A percentile compares a stretch with the other conserved stretches of the same genome.
phyloP scores from a whole-genome alignment of 1,284 basidiomycete genomes.

The Pholiota adiposa region DNA sequence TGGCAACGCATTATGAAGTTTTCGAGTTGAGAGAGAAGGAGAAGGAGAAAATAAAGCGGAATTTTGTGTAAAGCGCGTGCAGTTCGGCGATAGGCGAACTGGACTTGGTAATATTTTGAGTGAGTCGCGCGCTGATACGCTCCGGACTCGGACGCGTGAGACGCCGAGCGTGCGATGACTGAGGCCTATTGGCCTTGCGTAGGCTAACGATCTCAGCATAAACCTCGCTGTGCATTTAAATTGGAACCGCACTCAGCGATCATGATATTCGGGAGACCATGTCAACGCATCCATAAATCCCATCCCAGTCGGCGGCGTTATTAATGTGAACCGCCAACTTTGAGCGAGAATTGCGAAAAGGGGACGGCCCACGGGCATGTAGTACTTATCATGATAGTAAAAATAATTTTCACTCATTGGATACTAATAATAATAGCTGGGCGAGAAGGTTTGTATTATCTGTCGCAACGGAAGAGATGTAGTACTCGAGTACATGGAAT shows the following conservation, averaged over 20 bases:
- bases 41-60: too few species aligned
- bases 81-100: background rate
- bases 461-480: too few species aligned
- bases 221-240: too few species aligned
- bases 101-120: background rate
- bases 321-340: background rate
- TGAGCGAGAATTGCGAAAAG: background rate
- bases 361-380: too few species aligned
- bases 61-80: too few species aligned
- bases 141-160: background rate
- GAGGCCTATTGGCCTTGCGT: background rate
- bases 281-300: too few species aligned
- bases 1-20: too few species aligned
- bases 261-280: too few species aligned
- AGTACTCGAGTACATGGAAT: background rate
- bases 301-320: background rate
- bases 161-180: background rate
- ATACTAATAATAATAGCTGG: background rate
- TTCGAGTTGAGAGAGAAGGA: too few species aligned
- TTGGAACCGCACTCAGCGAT: too few species aligned
- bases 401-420: background rate
- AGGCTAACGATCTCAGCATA: background rate
- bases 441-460: too few species aligned
- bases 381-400: too few species aligned
- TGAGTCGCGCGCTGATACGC: background rate